Base-by-base conservation (phyloP, 768 basidiomycete species). In the Pulveroboletus frians region DNA sequence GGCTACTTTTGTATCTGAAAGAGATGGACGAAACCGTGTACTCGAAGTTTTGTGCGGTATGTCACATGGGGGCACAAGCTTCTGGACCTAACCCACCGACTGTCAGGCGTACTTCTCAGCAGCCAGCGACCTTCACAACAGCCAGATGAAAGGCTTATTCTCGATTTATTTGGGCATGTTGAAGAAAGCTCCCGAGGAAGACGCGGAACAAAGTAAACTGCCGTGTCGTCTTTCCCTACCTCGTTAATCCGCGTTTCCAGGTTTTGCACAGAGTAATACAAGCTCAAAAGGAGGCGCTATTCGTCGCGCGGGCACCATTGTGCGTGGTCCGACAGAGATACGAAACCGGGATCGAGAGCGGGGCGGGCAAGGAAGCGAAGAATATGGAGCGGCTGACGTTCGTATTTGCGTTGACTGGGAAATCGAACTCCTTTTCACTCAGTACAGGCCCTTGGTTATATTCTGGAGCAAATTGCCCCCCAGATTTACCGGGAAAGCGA, bases 21-120 rank as follows among this genome's bases (percentile, higher is more conserved):
- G 95, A 98, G 72, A 95, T 97, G 89, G 93, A 96, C 52, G 91
- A 96, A 65, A 71, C 69, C 47, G 69, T 88, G 20, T 98, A 97
- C 64, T 86, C 84, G 37, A 91, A 88, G 61, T 70, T 97, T 27
- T 97, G 93, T 62, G 91, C 86, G 34, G 95, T 95, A 61, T 49
- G 87, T 76, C 9, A 34, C 39, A 14, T n/a, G 20, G 9, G 13
- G 18, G 27, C 36, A 26, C 29, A 45, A 34, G 43, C 9, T 35
- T 43, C 31, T 2, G 36, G 31, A 17, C 17, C 38, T 57, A 32
- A 56, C 37, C 10, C 17, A 50, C 39, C 3, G 46, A 45, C 35
- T n/a, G 27, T 3, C 62, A 98, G 95, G 83, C 85, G 5, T 98
- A 98, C 71, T 96, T 96, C 56, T 86, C 90, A 2, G 79, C 87